Conservation (phyloP, 768 basidiomycete species). For the Leucosporidium creatinivorum region DNA sequence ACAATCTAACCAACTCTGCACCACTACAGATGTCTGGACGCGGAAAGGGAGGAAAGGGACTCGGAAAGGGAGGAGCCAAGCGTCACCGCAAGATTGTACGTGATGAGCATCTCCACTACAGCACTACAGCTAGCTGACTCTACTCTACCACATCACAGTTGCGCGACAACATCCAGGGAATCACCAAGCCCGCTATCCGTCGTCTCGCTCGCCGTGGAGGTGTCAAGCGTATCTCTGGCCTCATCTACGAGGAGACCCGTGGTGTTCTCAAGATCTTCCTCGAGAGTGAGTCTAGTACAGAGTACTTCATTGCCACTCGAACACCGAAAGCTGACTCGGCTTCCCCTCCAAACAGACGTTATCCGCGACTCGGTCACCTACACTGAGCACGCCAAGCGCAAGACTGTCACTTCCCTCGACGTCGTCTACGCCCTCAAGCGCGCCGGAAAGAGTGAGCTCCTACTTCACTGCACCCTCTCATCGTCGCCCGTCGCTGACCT, state of each 20-base stretch:
- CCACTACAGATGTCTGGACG: constrained; percentile 42
- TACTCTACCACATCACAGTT: constrained; percentile 3
- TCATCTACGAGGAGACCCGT: constrained; percentile 51
- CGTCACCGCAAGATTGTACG: constrained; percentile 48
- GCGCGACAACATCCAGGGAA: constrained; percentile 48
- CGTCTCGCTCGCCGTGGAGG: constrained; percentile 53
- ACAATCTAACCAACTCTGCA: too few species aligned
- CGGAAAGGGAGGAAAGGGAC: constrained; percentile 46
- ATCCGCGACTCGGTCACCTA: constrained; percentile 97
- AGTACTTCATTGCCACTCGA: not conserved
- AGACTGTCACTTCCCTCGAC: constrained; percentile 87
- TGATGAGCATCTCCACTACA: constrained; percentile 16
- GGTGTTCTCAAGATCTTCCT: constrained; percentile 52
- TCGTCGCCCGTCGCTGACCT: too few species aligned
- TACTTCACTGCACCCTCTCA: too few species aligned
- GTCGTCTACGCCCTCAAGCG: constrained; percentile 53
- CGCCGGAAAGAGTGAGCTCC: constrained; percentile 52
- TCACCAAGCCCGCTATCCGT: constrained; percentile 52
- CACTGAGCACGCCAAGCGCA: constrained; percentile 92
- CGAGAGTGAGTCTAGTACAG: constrained; percentile 36
- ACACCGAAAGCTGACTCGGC: not conserved
- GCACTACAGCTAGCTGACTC: not conserved
- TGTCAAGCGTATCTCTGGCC: constrained; percentile 50
- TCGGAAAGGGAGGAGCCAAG: constrained; percentile 47
- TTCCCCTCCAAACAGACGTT: constrained; percentile 48